These are phyloP conservation scores for Dalbergia cochinchinensis DNA, from an alignment of 306 rosid species.

Conservation along the genomic window DNA sequence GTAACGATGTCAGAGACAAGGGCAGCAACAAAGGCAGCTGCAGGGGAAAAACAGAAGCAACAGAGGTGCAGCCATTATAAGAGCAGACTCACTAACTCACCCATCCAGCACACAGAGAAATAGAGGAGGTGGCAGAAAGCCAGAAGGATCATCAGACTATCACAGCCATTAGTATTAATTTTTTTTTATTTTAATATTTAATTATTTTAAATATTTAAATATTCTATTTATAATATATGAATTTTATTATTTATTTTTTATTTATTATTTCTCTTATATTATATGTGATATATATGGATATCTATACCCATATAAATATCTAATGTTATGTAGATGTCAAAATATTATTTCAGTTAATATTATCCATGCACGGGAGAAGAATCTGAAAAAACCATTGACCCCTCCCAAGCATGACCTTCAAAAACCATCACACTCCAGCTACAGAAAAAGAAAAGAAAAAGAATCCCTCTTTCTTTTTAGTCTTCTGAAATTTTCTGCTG, in stretches of 20 bases:
- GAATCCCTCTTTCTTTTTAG: conserved; percentile 23
- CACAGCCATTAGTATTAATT: conserved; percentile 60
- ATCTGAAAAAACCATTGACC: conserved; percentile 30
- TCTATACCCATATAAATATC: no score
- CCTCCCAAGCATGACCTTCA: conserved; percentile 31
- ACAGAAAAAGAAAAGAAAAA: background rate
- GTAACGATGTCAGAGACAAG: conserved; percentile 74
- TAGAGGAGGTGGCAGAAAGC: conserved; percentile 54
- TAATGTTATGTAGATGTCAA: no score
- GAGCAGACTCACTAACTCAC: conserved; percentile 65
- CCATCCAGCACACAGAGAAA: conserved; percentile 54
- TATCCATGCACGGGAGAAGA: conserved; percentile 68
- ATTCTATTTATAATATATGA: no score
- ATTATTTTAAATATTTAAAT: no score
- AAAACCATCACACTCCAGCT: conserved; percentile 38
- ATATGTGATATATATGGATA: no score
- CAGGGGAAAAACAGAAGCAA: conserved; percentile 66
- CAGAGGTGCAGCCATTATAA: conserved; percentile 92
- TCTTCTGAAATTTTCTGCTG: conserved; percentile 40
- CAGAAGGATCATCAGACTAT: conserved; percentile 61
- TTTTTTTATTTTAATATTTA: no score
- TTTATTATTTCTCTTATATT: no score
- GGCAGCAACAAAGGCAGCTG: conserved; percentile 71
- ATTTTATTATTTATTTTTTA: no score
- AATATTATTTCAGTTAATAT: no score